Evolutionary conservation across 495 filamentous ascomycete genomes (phyloP).

Genomic region (Aspergillus nanangensis): DNA sequence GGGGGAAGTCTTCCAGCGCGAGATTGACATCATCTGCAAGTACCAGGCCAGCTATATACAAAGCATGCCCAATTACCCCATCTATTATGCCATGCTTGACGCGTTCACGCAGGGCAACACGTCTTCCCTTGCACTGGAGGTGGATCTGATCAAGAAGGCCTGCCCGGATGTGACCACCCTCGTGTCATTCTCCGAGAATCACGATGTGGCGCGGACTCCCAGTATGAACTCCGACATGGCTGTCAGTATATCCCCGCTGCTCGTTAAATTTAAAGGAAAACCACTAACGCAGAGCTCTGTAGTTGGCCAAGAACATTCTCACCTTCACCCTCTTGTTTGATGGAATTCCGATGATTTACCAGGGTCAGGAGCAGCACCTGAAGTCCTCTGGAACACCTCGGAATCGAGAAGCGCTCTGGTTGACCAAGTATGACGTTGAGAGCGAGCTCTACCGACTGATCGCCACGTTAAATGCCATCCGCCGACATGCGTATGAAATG

Average conservation of each 20-base stretch:
- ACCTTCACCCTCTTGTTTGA: slow-evolving; percentile 69
- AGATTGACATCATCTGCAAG: slow-evolving; percentile 49
- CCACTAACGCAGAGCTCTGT: neutral
- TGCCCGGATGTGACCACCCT: slow-evolving; percentile 59
- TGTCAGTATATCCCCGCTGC: slow-evolving; percentile 19
- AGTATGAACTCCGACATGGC: slow-evolving; percentile 39
- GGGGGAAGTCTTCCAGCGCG: slow-evolving; percentile 60
- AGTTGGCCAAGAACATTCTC: slow-evolving; percentile 62
- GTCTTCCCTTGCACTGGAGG: slow-evolving; percentile 43
- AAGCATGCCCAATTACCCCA: slow-evolving; percentile 63
- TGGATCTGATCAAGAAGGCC: slow-evolving; percentile 42
- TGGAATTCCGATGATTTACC: slow-evolving; percentile 59
- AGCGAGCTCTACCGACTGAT: slow-evolving; percentile 58
- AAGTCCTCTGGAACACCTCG: slow-evolving; percentile 51
- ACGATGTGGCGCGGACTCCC: slow-evolving; percentile 63
- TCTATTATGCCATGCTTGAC: slow-evolving; percentile 56
- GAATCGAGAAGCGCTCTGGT: slow-evolving; percentile 76
- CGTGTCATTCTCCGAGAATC: slow-evolving; percentile 74
- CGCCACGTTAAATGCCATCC: slow-evolving; percentile 53
- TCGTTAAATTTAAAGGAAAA: neutral
- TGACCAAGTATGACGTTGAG: slow-evolving; percentile 55
- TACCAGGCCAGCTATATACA: slow-evolving; percentile 38
- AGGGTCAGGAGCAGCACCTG: slow-evolving; percentile 72
- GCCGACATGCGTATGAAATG: slow-evolving; percentile 48
- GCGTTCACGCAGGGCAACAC: slow-evolving; percentile 56